Evolutionary conservation across 257 asterid genomes (phyloP).

Genomic region (Knoxia roxburghii): DNA sequence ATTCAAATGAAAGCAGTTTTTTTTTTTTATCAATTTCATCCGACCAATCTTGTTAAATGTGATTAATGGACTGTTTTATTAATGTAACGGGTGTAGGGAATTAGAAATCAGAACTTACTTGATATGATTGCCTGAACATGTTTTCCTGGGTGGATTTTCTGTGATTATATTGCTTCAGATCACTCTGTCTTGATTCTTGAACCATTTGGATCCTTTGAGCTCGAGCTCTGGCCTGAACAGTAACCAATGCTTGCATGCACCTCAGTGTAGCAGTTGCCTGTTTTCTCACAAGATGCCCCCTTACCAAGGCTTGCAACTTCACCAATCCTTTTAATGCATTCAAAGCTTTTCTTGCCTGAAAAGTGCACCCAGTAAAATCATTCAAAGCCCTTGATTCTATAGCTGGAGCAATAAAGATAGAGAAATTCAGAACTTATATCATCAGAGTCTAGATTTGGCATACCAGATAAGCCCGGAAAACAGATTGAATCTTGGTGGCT

Average conservation of each 20-base stretch:
- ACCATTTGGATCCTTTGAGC: slow-evolving; percentile 61
- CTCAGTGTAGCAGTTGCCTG: slow-evolving; percentile 81
- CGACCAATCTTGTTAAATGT: neutral
- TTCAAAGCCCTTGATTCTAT: neutral
- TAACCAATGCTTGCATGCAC: slow-evolving; percentile 85
- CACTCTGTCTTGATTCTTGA: slow-evolving; percentile 40
- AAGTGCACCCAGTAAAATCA: slow-evolving; percentile 4
- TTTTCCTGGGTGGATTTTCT: slow-evolving; percentile 64
- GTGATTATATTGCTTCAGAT: slow-evolving; percentile 46
- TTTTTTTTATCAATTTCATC: neutral
- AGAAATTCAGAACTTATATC: neutral
- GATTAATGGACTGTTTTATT: neutral
- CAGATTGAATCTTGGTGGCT: slow-evolving; percentile 68
- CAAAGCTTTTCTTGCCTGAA: slow-evolving; percentile 87
- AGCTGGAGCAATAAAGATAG: neutral
- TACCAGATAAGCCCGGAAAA: slow-evolving; percentile 78
- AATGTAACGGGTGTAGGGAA: neutral
- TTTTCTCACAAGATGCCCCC: slow-evolving; percentile 90
- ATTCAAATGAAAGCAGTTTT: neutral
- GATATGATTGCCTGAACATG: slow-evolving; percentile 38
- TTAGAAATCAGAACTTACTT: slow-evolving; percentile 27
- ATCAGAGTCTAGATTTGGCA: neutral
- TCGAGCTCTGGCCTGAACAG: slow-evolving; percentile 75
- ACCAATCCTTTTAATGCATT: slow-evolving; percentile 91
- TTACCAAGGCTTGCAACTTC: slow-evolving; percentile 84